Evolutionary conservation across 768 basidiomycete genomes (phyloP), one percentile per base, ranked within the genome.

Genomic region (Lactifluus hygrophoroides): DNA sequence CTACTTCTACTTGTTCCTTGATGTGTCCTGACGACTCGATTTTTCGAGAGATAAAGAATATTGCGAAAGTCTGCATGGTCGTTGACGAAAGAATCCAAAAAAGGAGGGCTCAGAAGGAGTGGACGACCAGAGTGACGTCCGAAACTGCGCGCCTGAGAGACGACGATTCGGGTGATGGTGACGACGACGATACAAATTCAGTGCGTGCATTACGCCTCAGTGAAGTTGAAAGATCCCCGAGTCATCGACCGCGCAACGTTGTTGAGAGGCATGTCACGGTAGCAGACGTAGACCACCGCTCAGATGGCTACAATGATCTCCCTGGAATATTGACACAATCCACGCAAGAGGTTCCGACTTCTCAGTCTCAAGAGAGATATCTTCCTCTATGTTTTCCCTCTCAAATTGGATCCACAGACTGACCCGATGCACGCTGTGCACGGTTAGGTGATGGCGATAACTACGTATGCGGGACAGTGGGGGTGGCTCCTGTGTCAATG

Each of bases 81-180:
- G 56, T 57, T 27, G 56, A 57, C 43, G 56, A 50, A 27, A 51
- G 56, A 30, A 51, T 57, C 16, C 17, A 16, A 48, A 25, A 50
- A 35, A 57, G 25, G 23, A 50, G 32, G 9, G 8, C 34, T 5
- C 32, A 14, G n/a, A 44, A 45, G 30, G 49, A 51, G 34, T 51
- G 49, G 56, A 37, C 40, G 16, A 37, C 8, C 19, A 51, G 17
- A 35, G 34, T 57, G 50, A 37, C 34, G 17, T 34, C 49, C 1
- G 49, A 44, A 19, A 38, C 56, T 4, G 56, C 43, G 25, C 56
- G 49, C n/a, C 56, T 57, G 25, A 45, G 56, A 34, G 42, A 34
- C 21, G 47, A 11, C 13, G 42, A 38, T 6, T 5, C 5, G 1
- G 38, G n/a, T 8, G 38, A 7, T 17, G 17, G 3, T 8, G 40